Percentiles rank a stretch among this genome's conserved stretches.
Conservation (phyloP, 73 alveolate species). For the Blepharisma japonicum region DNA sequence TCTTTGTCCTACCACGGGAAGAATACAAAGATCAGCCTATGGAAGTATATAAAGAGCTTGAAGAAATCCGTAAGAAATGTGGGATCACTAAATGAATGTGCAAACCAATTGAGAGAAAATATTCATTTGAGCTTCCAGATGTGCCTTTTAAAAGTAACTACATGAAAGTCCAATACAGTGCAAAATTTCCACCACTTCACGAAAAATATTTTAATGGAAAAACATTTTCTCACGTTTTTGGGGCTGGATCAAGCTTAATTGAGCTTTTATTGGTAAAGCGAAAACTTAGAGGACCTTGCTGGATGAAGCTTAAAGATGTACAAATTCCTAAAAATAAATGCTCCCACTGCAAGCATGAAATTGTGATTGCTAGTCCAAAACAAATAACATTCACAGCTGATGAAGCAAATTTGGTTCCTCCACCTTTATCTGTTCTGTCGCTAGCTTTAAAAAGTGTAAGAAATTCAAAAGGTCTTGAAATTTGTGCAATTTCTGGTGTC, state of each 20-base stretch:
- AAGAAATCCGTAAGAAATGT: conserved; percentile 55
- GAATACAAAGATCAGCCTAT: conserved; percentile 46
- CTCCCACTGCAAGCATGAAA: conserved; percentile 76
- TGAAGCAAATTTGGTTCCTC: conserved; percentile 59
- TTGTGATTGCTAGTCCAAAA: conserved; percentile 56
- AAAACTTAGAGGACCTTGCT: conserved; percentile 94
- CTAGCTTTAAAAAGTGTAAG: conserved; percentile 57
- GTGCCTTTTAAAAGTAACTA: conserved; percentile 56
- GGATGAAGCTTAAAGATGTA: conserved; percentile 84
- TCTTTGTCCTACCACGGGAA: conserved; percentile 70
- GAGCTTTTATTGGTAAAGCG: conserved; percentile 84
- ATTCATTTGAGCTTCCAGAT: conserved; percentile 91
- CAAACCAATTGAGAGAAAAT: conserved; percentile 66
- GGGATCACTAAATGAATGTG: conserved; percentile 50
- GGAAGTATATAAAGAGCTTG: conserved; percentile 66
- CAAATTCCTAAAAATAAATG: conserved; percentile 46
- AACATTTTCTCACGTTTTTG: conserved; percentile 77
- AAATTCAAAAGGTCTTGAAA: conserved; percentile 57
- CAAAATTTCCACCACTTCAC: conserved; percentile 58
- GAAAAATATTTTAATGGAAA: conserved; percentile 58
- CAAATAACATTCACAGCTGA: conserved; percentile 62
- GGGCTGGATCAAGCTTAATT: conserved; percentile 71
- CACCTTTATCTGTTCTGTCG: conserved; percentile 77
- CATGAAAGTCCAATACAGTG: conserved; percentile 72
- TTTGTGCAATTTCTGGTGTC: conserved; percentile 64